Conservation (phyloP, 1,284 basidiomycete species). For the Sanghuangporus sanghuang region DNA sequence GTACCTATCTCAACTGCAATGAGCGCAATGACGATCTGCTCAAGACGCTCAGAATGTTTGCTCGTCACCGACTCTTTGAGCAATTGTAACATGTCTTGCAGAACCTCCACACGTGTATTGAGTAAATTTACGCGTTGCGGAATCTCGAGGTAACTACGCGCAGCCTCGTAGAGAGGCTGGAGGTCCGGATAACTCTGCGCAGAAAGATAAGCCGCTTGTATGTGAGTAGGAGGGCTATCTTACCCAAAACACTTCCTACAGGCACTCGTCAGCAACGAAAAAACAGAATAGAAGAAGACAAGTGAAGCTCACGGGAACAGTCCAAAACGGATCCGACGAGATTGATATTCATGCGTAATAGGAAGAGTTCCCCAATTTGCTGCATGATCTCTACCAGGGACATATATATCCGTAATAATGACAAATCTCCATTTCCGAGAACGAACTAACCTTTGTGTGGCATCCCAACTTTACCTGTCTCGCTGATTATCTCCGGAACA, state of each 20-base stretch:
- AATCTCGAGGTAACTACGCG: conserved; percentile 90
- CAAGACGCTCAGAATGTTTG: conserved; percentile 88
- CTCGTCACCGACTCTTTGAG: conserved; percentile 93
- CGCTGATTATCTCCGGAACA: conserved; percentile 89
- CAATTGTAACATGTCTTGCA: conserved; percentile 96
- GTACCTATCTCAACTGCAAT: conserved; percentile 86
- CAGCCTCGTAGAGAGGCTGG: conserved; percentile 92
- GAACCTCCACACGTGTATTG: conserved; percentile 91
- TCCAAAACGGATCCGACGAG: conserved; percentile 65
- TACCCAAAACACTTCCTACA: conserved; percentile 90
- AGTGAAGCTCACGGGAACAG: neutral
- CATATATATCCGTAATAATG: conserved; percentile 25
- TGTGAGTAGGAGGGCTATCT: neutral
- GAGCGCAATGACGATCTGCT: conserved; percentile 91
- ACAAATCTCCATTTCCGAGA: neutral
- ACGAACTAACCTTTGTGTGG: conserved; percentile 56
- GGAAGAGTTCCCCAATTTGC: conserved; percentile 93
- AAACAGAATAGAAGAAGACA: neutral
- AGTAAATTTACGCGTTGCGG: conserved; percentile 90
- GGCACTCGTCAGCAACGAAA: conserved; percentile 10
- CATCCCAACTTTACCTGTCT: conserved; percentile 93
- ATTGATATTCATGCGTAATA: conserved; percentile 92
- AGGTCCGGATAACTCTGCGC: conserved; percentile 82
- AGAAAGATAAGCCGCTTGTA: neutral
- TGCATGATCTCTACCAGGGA: conserved; percentile 83